phyloP scores from a whole-genome alignment of 2,329 filamentous ascomycete species.

The Rhytidhysteron rufulum region DNA sequence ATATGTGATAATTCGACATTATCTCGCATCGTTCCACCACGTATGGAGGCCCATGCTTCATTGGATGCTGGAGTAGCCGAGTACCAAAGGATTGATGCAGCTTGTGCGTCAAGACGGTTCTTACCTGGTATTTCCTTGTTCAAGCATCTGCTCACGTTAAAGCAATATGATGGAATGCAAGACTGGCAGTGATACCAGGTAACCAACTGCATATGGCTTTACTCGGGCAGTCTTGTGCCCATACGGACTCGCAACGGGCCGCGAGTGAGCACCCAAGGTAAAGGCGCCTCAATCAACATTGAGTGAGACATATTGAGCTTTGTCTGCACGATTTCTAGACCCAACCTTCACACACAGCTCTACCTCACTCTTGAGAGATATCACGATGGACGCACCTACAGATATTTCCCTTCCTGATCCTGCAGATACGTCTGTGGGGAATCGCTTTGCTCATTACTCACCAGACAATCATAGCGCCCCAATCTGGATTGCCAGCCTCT shows the following conservation, averaged over 20 bases:
- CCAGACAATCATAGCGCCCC: constrained; percentile 10
- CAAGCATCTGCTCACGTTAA: too few relatives aligned
- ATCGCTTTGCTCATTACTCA: constrained; percentile 10
- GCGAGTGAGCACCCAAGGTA: too few relatives aligned
- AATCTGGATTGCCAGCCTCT: constrained; percentile 10
- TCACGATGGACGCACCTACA: neutral
- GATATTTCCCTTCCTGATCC: neutral
- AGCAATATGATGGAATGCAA: too few relatives aligned
- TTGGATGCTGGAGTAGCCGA: neutral
- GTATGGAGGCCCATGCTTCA: neutral
- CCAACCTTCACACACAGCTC: neutral
- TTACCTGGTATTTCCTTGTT: neutral
- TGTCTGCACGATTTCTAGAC: neutral
- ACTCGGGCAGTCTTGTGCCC: too few relatives aligned
- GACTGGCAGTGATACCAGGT: neutral
- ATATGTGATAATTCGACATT: neutral
- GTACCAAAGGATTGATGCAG: neutral
- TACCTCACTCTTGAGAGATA: neutral
- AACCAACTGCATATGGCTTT: too few relatives aligned
- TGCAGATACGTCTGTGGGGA: constrained; percentile 3
- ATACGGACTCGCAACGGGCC: too few relatives aligned
- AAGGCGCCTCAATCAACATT: neutral
- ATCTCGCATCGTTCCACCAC: neutral
- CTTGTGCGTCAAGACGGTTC: neutral
- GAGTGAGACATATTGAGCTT: neutral